Conservation (phyloP, 331 rosid species). For the Malus hybrid region DNA sequence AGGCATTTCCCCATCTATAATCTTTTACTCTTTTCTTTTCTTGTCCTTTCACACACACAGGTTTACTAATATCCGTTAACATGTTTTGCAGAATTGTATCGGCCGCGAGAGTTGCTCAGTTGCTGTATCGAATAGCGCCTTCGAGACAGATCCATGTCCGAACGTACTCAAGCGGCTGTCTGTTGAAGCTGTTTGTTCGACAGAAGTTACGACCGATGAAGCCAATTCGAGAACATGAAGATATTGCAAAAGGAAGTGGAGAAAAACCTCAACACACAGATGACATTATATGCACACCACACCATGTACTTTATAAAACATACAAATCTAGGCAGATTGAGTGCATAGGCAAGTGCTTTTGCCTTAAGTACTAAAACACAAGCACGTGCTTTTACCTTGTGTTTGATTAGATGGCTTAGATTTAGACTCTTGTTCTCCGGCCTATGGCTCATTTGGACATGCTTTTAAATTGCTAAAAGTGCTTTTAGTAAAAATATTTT, state of each 20-base stretch:
- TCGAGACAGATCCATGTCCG: conserved; percentile 40
- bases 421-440: background rate
- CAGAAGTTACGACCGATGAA: conserved; percentile 7
- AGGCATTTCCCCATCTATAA: conserved; percentile 16
- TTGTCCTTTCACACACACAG: background rate
- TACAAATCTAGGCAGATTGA: background rate
- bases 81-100: conserved; percentile 25
- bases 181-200: conserved; percentile 34
- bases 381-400: background rate
- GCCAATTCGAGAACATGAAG: background rate
- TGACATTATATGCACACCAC: background rate
- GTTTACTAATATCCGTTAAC: background rate
- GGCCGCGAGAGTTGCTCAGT: conserved; percentile 31
- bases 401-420: background rate
- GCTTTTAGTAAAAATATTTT: too few relatives aligned
- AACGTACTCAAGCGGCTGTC: conserved; percentile 27
- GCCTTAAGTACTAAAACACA: background rate
- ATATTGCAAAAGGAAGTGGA: background rate
- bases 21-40: background rate
- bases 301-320: background rate
- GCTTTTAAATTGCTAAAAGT: too few relatives aligned
- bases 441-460: background rate
- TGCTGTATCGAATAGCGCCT: conserved; percentile 13
- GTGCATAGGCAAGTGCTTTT: conserved; percentile 3
- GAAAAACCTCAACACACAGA: background rate